Evolutionary conservation across 2,329 filamentous ascomycete genomes (phyloP), one percentile per base, ranked within the genome.

Genomic region (Diaporthe longicolla): DNA sequence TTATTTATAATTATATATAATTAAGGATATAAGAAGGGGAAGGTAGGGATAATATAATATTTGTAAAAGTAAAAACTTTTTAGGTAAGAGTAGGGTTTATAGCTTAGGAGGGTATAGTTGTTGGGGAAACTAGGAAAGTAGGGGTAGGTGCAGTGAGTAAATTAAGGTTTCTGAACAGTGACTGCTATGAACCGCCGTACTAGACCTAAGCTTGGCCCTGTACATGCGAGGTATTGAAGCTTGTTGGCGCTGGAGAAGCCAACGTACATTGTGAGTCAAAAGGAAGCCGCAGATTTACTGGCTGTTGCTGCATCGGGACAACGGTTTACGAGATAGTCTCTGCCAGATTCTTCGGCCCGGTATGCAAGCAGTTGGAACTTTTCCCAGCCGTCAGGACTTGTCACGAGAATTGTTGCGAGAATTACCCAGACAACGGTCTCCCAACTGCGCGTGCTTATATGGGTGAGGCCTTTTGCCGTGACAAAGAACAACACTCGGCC

Each of bases 281-380:
- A 63, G 40, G 32, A 68, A 48, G 32, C 63, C n/a, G 63, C 63
- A 10, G 32, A 13, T 21, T n/a, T 54, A 37, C 63, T 19, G n/a
- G 10, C 63, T 37, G 32, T 13, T 8, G 5, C n/a, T 37, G 3
- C n/a, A 21, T 26, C 21, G 8, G 48, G 13, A 24, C 45, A 10
- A 19, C n/a, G 3, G 3, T 26, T 4, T 50, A n/a, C 19, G 32
- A n/a, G 26, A 6, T 40, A 17, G n/a, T n/a, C 17, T 35, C 26
- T 40, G 48, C 15, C 15, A 29, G 21, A 19, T 4, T 13, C 15
- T 26, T 54, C 32, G 63, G 63, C 48, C 61, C n/a, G 63, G 15
- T 9, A 54, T 29, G 32, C 63, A 54, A 50, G 45, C 48, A 19
- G 5, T 52, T 24, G 48, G 48, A 26, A 48, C 19, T 8, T 26